Evolutionary conservation across 768 basidiomycete genomes (phyloP), one percentile per base, ranked within the genome.

Genomic region (Clavulina sp.): DNA sequence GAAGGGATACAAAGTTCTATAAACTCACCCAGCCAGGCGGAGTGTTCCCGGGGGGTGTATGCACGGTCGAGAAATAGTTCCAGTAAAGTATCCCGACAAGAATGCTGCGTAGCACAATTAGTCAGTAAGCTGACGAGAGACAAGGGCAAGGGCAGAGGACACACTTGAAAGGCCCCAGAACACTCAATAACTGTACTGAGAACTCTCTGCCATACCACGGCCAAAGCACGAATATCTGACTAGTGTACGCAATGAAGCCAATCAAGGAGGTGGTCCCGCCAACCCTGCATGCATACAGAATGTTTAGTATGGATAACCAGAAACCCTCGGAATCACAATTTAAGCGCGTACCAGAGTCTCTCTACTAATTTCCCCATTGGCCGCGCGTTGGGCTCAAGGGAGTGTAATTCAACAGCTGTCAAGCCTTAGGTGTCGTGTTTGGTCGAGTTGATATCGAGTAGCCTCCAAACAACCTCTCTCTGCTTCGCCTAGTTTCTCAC

Each of bases 81-180:
- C 80, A 87, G 16, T 84, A 72, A 18, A 97, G 63, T 66, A 92
- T 69, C 31, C 70, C 72, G 19, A 93, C 80, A 7, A 93, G 67
- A 21, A 76, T 44, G 60, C 92, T 96, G 58, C 13, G 26, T 16
- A 21, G 58, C 13, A 51, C 51, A 24, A 41, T 48, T 56, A 38
- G 52, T 32, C 41, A 5, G 23, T 41, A n/a, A 52, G 30, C 43
- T 48, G 32, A 59, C 50, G 31, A 50, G 55, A 48, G 41, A 34
- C n/a, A 31, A 47, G n/a, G n/a, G n/a, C 21, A 9, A 5, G 34
- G 16, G 23, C 41, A 7, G 29, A 32, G 48, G 21, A 68, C 82
- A 62, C 62, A 91, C 89, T 93, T 92, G 82, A 93, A 93, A 5
- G 93, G 93, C 2, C 77, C 56, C 21, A 95, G 71, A n/a, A 92